phyloP scores from a whole-genome alignment of 108 stramenopile species.

The Cyclotella choctawhatcheeana region DNA sequence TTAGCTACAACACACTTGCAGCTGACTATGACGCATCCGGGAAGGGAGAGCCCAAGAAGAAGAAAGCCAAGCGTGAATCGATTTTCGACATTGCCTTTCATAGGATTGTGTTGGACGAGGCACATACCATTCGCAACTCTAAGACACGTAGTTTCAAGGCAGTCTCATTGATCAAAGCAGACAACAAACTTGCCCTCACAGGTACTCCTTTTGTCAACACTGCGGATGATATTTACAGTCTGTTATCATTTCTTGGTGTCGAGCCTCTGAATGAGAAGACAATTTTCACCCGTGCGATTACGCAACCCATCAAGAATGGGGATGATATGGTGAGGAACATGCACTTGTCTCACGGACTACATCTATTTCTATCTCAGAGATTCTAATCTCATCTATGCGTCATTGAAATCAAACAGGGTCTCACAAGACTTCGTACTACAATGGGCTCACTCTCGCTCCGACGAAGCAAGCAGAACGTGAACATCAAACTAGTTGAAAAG shows the following conservation, averaged over 20 bases:
- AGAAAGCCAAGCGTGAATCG: slow-evolving; percentile 25
- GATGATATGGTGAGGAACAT: slow-evolving; percentile 26
- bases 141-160: slow-evolving; percentile 46
- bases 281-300: slow-evolving; percentile 58
- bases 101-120: slow-evolving; percentile 65
- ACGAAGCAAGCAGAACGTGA: slow-evolving; percentile 51
- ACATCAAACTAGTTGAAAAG: slow-evolving; percentile 48
- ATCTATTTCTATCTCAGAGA: background rate
- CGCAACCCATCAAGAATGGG: slow-evolving; percentile 59
- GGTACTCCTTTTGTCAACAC: slow-evolving; percentile 62
- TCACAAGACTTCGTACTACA: slow-evolving; percentile 56
- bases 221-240: slow-evolving; percentile 51
- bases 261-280: slow-evolving; percentile 46
- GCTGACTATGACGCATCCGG: slow-evolving; percentile 9
- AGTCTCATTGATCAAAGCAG: slow-evolving; percentile 42
- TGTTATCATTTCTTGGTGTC: slow-evolving; percentile 50
- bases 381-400: background rate
- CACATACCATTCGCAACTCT: slow-evolving; percentile 59
- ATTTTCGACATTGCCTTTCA: slow-evolving; percentile 60
- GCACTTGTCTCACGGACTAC: background rate
- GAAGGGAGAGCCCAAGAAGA: slow-evolving; percentile 15
- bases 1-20: slow-evolving; percentile 62
- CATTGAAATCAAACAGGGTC: slow-evolving; percentile 31
- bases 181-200: slow-evolving; percentile 48
- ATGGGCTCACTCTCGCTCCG: slow-evolving; percentile 65